These are phyloP conservation scores for Pseudoscleropodium purum DNA, from an alignment of 225 moss, liverwort and hornwort genomes.

Conservation along the genomic window DNA sequence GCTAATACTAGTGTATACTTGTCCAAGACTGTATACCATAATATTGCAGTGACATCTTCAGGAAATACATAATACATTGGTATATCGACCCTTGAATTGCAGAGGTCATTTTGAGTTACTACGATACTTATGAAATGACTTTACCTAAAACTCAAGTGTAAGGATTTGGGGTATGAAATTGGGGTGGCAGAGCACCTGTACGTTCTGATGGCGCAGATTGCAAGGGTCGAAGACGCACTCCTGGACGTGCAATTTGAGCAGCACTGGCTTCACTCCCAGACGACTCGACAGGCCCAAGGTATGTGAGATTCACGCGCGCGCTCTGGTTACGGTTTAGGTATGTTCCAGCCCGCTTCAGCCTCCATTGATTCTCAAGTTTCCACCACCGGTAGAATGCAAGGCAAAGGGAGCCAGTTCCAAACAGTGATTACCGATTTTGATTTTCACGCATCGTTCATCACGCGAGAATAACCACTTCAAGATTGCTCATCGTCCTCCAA, in stretches of 20 bases:
- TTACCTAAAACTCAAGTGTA: background rate
- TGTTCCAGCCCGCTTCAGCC: background rate
- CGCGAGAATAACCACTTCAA: background rate
- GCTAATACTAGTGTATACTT: background rate
- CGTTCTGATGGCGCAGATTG: slow-evolving; percentile 37
- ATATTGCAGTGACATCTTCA: background rate
- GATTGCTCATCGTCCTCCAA: background rate
- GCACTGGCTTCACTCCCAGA: slow-evolving; percentile 47
- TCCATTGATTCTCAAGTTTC: background rate
- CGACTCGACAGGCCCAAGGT: slow-evolving; percentile 25
- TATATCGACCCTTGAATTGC: too few species aligned
- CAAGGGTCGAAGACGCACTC: slow-evolving; percentile 38
- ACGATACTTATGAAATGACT: background rate
- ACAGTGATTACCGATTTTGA: background rate
- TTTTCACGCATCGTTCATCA: background rate
- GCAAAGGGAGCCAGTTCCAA: background rate
- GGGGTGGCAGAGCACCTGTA: slow-evolving; percentile 41
- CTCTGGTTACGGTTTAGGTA: background rate
- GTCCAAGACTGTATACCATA: background rate
- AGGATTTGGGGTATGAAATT: background rate
- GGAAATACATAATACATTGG: background rate
- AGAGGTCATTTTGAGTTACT: background rate
- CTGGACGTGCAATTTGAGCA: slow-evolving; percentile 47
- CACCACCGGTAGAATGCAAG: background rate
- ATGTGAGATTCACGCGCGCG: background rate